Evolutionary conservation across 1,284 basidiomycete genomes (phyloP).

Genomic region (Anthracocystis walkeri): DNA sequence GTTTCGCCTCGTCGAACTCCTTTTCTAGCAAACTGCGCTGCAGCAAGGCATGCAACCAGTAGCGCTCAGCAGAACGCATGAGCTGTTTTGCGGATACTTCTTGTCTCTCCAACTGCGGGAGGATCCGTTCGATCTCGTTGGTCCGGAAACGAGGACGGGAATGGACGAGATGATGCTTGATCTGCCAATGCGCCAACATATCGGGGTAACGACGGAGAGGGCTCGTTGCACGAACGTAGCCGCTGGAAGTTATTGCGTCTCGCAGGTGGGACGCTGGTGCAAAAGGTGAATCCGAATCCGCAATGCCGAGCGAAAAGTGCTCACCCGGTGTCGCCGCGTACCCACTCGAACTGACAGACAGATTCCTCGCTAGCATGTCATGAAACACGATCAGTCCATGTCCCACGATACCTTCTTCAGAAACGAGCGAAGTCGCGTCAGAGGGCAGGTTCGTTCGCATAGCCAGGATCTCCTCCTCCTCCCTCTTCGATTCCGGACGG

Average conservation of each 20-base stretch:
- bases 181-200: slow-evolving; percentile 90
- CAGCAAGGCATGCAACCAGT: slow-evolving; percentile 46
- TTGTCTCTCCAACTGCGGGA: slow-evolving; percentile 51
- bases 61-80: slow-evolving; percentile 33
- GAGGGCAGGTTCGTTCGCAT: slow-evolving; percentile 61
- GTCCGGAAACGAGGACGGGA: slow-evolving; percentile 6
- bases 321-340: slow-evolving; percentile 71
- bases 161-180: slow-evolving; percentile 78
- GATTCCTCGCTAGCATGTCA: slow-evolving; percentile 20
- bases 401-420: slow-evolving; percentile 9
- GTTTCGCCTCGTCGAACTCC: background rate
- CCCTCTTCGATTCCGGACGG: slow-evolving; percentile 64
- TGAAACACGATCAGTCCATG: slow-evolving; percentile 39
- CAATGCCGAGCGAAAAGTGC: slow-evolving; percentile 81
- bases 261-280: background rate
- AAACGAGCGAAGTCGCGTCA: slow-evolving; percentile 8
- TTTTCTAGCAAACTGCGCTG: slow-evolving; percentile 24
- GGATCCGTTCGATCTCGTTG: slow-evolving; percentile 15
- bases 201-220: slow-evolving; percentile 89
- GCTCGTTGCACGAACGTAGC: slow-evolving; percentile 85
- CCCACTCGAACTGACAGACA: slow-evolving; percentile 21
- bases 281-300: slow-evolving; percentile 45
- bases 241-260: slow-evolving; percentile 36
- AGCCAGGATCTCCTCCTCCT: slow-evolving; percentile 64
- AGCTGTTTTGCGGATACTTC: slow-evolving; percentile 43